Evolutionary conservation across 2,329 filamentous ascomycete genomes (phyloP), one percentile per base, ranked within the genome.

Genomic region (Beauveria varroae): DNA sequence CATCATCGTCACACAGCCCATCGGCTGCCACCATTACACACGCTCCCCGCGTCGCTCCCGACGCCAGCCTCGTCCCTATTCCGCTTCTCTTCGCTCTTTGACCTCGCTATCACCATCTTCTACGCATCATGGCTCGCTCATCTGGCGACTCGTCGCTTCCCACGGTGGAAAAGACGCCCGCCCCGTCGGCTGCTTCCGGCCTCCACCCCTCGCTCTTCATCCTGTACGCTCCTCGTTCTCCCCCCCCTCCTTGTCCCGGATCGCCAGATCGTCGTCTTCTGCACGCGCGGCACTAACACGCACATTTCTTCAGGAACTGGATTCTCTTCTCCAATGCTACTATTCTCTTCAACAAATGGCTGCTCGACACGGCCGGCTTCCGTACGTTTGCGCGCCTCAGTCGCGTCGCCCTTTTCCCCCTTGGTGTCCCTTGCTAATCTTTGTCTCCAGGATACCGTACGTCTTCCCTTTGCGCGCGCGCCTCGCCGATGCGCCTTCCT

Each of bases 261-360:
- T 40, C 24, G 18, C 28, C 24, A 18, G 14, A 57, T 51, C 37
- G 9, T 34, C 34, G 20, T 40, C 34, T 52, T 26, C 43, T 46
- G 10, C 34, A 34, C 43, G 30, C 46, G 24, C 30, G 37, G 16
- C 18, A 56, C 50, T 53, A n/a, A 51, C 22, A 47, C 14, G 22
- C 3, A 24, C 18, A 22, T 24, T 9, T 57, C n/a, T 37, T 2
- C 43, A 83, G 81, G 60, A 83, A 85, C 70, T 96, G 91, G 91
- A 96, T 96, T 67, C 81, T 90, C 66, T 84, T 95, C 72, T 95
- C 90, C 68, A 93, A 91, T 66, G 81, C 85, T 68, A 91, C 93
- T 64, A 96, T 96, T 71, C 78, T 96, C 64, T 96, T 96, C 81
- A 96, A 96, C 81, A 96, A 96, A 78, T 93, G 89, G 84, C 85